Base-by-base conservation (phyloP, 495 filamentous ascomycete species). In the Hypoxylon intermedium region DNA sequence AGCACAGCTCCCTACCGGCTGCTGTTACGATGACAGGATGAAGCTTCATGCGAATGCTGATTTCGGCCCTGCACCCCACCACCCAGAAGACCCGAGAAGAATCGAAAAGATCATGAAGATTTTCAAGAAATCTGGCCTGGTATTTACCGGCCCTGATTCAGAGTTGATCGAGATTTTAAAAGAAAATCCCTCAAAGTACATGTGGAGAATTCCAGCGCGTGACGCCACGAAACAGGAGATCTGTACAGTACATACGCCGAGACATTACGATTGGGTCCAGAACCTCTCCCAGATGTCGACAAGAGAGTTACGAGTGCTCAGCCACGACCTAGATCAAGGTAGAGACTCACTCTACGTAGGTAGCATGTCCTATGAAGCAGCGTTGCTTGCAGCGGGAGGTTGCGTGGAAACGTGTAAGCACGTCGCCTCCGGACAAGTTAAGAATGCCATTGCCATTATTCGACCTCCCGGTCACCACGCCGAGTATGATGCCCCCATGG, bases 401-500 rank as follows among this genome's bases (percentile, higher is more conserved):
- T 93, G 92, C 6, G 97, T 98, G 56, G 95, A 98, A 71, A 95
- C 92, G 0, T 95, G 92, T 72, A 82, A 91, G 62, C 87, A 89
- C 23, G 92, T 98, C 0, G 87, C 91, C 12, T 75, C 79, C 9
- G 87, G 91, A 6, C 79, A 80, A 26, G 88, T 96, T 43, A 96
- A 93, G 69, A 98, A 98, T 67, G 91, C 90, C 1, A 93, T 98
- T 65, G 94, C 94, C 0, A 86, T 98, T 11, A 94, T 98, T 55
- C 86, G 94, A 34, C 94, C 94, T 1, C 94, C 94, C 0, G 95
- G 94, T 2, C 94, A 98, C 64, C 94, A 98, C 74, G 95, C 94
- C 1, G 95, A 98, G 68, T 83, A 82, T 44, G 81, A 93, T 62
- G 77, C 83, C 11, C 81, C 94, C 5, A 92, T 94, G 85, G 94